Base-by-base conservation (phyloP, 1,284 basidiomycete genomes). In the Ceraceosorus guamensis region DNA sequence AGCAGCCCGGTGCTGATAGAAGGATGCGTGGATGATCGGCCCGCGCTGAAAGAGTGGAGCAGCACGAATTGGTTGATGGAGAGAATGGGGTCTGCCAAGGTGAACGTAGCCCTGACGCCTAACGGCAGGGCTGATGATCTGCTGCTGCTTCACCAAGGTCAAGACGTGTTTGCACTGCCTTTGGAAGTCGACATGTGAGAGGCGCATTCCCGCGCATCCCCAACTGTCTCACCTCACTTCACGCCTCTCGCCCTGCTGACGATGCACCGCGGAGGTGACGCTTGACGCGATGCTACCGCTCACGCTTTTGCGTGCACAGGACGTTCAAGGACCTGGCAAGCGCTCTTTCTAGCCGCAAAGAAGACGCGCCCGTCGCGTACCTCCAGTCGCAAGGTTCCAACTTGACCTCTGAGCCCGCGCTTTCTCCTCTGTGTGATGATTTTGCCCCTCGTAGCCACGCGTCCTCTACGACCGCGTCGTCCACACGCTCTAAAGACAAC, bases 311-410 rank as follows among this genome's bases (percentile, higher is more conserved):
- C n/a, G n/a, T n/a, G n/a, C 10, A 35, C 35, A 31, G 14, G 34
- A 11, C 41, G n/a, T 30, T 52, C 33, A n/a, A n/a, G 16, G 18
- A n/a, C 16, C 30, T 51, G 33, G 5, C 24, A 32, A 1, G 5
- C 34, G 34, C 8, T n/a, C 6, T 39, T 8, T n/a, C 8, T n/a
- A 8, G 8, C 37, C 8, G 8, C 37, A 41, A n/a, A 8, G 37
- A 41, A 13, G 14, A 13, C 1, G 13, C 47, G 7, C 10, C n/a
- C 6, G 50, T 68, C 46, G 62, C 62, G 32, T 73, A 73, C 39
- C 62, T 73, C 3, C 70, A 73, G 52, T 66, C 65, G 1, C 70
- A 73, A 52, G 63, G 71, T 57, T 66, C 65, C 18, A 73, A 73
- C 44, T 52, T 73, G 35, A 65, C 66, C 7, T n/a, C 49, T 11